Base-by-base conservation (phyloP, 2,329 filamentous ascomycete genomes). In the Aspergillus tubingensis region DNA sequence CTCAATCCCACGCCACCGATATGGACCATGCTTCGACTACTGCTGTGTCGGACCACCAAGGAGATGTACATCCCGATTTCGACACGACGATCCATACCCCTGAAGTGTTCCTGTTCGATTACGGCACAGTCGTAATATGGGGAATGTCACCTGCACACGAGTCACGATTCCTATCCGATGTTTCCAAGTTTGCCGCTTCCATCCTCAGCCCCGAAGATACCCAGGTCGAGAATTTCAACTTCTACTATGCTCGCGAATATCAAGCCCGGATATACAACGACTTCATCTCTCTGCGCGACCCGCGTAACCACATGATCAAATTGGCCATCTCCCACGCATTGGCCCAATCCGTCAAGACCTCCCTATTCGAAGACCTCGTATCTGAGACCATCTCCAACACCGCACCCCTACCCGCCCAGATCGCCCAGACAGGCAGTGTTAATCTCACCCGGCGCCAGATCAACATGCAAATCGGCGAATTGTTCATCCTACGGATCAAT, bases 261-360 rank as follows among this genome's bases (percentile, higher is more conserved):
- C 96, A 99, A 78, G 92, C 95, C 21, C 89, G 95, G 54, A 99
- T 99, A 76, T 99, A 99, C 84, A 99, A 99, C 77, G 95, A 99
- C 78, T 99, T 99, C 71, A 99, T 99, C 77, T 95, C 91, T 2
- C 79, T 99, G 62, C 85, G 93, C 52, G 94, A 98, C 70, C 96
- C 96, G 78, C 88, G 88, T 71, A 96, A 96, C 77, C 96, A 98
- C 80, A 98, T 98, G 95, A 96, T 90, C 67, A 98, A 98, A 80
- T 82, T 98, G 39, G 92, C 94, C 58, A 98, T 98, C 73, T 96
- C 92, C 15, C 95, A 99, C 79, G 95, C 95, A 2, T 82, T 99
- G 51, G 91, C 94, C 0, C 95, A 99, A 77, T 96, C 91, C 65
- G 95, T 98, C 72, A 98, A 99, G 86, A 99, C 95, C 2, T 96